phyloP scores from a whole-genome alignment of 164 flowering plant genomes.

The Protea cynaroides region DNA sequence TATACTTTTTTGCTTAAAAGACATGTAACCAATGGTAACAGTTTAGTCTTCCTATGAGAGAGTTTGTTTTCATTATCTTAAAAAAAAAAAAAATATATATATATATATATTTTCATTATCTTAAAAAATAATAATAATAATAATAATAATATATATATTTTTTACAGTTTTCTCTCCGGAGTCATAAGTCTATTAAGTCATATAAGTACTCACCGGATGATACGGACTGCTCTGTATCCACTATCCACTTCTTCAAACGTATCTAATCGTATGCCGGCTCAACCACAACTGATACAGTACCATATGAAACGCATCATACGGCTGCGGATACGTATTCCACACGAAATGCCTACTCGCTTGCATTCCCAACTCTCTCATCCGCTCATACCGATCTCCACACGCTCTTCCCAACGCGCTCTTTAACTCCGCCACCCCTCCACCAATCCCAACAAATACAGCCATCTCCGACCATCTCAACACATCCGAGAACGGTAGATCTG shows the following conservation, averaged over 20 bases:
- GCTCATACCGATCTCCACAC: slow-evolving; percentile 27
- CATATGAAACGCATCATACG: slow-evolving; percentile 60
- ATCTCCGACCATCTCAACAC: slow-evolving; percentile 64
- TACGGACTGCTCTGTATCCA: too few species aligned
- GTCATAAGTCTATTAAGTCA: too few species aligned
- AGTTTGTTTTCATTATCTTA: too few species aligned
- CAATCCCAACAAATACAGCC: slow-evolving; percentile 39
- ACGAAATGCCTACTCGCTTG: slow-evolving; percentile 48
- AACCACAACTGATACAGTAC: slow-evolving; percentile 74
- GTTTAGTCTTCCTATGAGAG: too few species aligned
- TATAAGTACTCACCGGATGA: too few species aligned
- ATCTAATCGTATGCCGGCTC: slow-evolving; percentile 64
- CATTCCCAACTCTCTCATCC: slow-evolving; percentile 40
- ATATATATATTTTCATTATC: too few species aligned
- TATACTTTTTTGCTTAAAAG: too few species aligned
- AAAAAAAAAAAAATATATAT: too few species aligned
- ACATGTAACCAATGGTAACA: too few species aligned
- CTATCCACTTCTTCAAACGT: slow-evolving; percentile 30
- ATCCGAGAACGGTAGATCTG: slow-evolving; percentile 65
- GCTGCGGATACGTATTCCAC: slow-evolving; percentile 48
- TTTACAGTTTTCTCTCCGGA: too few species aligned
- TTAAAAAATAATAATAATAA: too few species aligned
- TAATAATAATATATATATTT: too few species aligned
- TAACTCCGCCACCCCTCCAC: slow-evolving; percentile 26
- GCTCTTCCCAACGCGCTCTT: slow-evolving; percentile 28